Evolutionary conservation across 2,329 filamentous ascomycete genomes (phyloP), one percentile per base, ranked within the genome.

Genomic region (Diaporthe ilicicola): DNA sequence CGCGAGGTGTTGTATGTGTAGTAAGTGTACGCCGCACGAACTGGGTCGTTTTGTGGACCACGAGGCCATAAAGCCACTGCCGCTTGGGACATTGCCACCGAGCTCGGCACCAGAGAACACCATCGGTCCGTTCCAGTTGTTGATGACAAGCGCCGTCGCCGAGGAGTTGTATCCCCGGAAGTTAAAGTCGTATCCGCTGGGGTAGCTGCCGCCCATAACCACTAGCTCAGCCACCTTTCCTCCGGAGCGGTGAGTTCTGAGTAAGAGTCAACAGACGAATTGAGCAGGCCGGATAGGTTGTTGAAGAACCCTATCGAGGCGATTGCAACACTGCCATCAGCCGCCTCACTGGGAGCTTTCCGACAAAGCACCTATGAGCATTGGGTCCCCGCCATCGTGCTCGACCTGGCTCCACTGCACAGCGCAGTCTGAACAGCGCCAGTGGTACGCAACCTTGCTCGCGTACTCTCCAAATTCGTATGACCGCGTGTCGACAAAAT

Each of bases 141-240:
- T 82, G 13, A 88, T 73, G 3, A 88, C 85, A 55, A 84, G 81
- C 2, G 80, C 79, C 0, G 85, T 80, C 4, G 76, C 74, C 0
- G 70, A 70, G 0, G 83, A 77, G 69, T 85, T 80, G 53, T 77
- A 75, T 29, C 83, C 82, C 37, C 76, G 84, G 73, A 88, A 88
- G 75, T 89, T 88, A 76, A 79, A 88, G 67, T 85, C 82, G 67
- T 79, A 76, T 10, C 85, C 85, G 0, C 79, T 80, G 0, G 85
- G 84, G 69, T 87, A 88, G 8, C 70, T 76, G 15, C 86, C 86
- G 29, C 86, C 87, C 86, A 88, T 88, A 7, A 88, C 74, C 2
- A 88, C 83, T 1, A 88, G 78, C 75, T 88, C 82, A 1, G 76
- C 75, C 2, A 88, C 85, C 73, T 88, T 88, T 12, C 73, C 67